Evolutionary conservation across 352 stramenopile species (phyloP).

Genomic region (Pythium aquatile): DNA sequence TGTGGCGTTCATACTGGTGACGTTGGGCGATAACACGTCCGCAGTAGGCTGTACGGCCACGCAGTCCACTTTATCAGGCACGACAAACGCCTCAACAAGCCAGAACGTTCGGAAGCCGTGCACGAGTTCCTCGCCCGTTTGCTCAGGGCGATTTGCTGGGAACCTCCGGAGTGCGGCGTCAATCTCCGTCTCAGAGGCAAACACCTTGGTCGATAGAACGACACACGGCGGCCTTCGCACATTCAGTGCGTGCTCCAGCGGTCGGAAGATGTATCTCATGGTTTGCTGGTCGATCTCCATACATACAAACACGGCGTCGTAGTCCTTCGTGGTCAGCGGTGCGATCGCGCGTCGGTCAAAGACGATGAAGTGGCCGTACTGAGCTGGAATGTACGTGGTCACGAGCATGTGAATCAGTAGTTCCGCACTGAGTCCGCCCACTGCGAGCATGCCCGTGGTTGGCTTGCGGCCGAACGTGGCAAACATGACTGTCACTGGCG

Average conservation of each 20-base stretch:
- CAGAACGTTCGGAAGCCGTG: constrained; percentile 90
- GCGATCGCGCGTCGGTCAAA: constrained; percentile 75
- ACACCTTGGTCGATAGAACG: constrained; percentile 45
- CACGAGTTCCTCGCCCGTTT: constrained; percentile 87
- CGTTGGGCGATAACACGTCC: constrained; percentile 84
- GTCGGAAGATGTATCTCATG: constrained; percentile 59
- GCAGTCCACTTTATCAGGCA: constrained; percentile 43
- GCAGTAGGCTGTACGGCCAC: constrained; percentile 73
- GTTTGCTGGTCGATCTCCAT: constrained; percentile 42
- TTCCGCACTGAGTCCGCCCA: constrained; percentile 83
- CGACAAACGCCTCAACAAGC: constrained; percentile 55
- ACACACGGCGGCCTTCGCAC: constrained; percentile 83
- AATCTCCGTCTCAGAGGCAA: constrained; percentile 22
- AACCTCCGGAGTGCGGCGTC: constrained; percentile 35
- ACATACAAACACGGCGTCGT: constrained; percentile 46
- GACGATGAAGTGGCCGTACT: constrained; percentile 91
- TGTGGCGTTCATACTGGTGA: constrained; percentile 77
- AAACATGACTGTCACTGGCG: constrained; percentile 85
- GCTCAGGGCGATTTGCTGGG: constrained; percentile 82
- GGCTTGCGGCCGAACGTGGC: constrained; percentile 88
- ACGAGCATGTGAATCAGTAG: constrained; percentile 91
- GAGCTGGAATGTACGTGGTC: constrained; percentile 88
- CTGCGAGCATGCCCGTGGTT: constrained; percentile 72
- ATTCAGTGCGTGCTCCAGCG: constrained; percentile 89
- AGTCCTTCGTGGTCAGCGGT: constrained; percentile 42